These are phyloP conservation scores for Orbilia blumenaviensis DNA, from an alignment of 2,329 filamentous ascomycete species.

Conservation along the genomic window DNA sequence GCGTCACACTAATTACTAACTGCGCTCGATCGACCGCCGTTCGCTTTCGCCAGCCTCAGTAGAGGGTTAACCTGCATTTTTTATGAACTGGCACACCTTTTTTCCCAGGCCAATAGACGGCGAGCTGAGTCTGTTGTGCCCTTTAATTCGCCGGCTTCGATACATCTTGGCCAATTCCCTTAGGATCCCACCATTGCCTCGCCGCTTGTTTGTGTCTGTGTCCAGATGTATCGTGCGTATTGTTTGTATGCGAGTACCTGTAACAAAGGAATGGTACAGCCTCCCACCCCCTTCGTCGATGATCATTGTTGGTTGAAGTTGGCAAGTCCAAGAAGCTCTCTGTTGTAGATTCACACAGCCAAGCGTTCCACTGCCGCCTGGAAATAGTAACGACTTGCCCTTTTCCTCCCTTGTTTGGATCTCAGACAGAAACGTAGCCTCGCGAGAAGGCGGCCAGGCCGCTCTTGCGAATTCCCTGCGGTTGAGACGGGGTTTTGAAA, in stretches of 20 bases:
- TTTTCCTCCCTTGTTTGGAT: slow-evolving; percentile 17
- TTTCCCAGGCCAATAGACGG: slow-evolving; percentile 29
- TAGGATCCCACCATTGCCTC: slow-evolving; percentile 16
- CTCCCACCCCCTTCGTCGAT: slow-evolving; percentile 22
- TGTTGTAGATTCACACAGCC: slow-evolving; percentile 48
- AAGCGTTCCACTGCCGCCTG: slow-evolving; percentile 52
- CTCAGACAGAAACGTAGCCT: slow-evolving; percentile 22
- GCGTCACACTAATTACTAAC: slow-evolving; percentile 4
- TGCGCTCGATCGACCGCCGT: slow-evolving; percentile 36
- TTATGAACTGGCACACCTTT: slow-evolving; percentile 43
- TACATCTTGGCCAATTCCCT: slow-evolving; percentile 11
- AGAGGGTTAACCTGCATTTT: slow-evolving; percentile 31
- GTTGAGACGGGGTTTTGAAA: slow-evolving; percentile 18
- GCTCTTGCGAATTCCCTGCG: slow-evolving; percentile 35
- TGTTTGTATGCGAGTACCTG: too few relatives aligned
- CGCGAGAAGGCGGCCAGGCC: slow-evolving; percentile 38
- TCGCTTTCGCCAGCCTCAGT: slow-evolving; percentile 39
- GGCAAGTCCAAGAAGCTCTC: slow-evolving; percentile 47
- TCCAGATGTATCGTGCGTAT: too few relatives aligned
- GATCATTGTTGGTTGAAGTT: slow-evolving; percentile 15
- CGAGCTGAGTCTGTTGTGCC: not conserved
- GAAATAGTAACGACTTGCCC: slow-evolving; percentile 51
- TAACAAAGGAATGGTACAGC: slow-evolving; percentile 40
- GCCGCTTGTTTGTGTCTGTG: too few relatives aligned
- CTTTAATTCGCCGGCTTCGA: not conserved